Conservation (phyloP, 2,329 filamentous ascomycete genomes). For the Aschersonia sp. region DNA sequence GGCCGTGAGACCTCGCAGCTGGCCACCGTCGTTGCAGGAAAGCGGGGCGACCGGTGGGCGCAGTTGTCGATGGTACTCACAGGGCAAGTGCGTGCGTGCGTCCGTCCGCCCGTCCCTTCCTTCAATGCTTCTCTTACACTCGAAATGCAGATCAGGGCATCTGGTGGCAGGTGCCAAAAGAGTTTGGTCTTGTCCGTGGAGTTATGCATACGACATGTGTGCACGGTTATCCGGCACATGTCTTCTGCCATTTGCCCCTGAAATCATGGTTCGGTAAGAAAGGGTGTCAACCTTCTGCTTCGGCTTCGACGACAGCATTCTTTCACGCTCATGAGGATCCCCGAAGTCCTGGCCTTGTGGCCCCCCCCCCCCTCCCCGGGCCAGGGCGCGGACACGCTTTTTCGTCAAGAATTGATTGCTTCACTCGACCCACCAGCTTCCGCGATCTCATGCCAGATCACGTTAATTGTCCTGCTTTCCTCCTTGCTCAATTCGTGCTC, state of each 20-base stretch:
- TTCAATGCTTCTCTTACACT: not conserved
- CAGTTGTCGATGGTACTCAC: not conserved
- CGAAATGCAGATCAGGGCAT: not conserved
- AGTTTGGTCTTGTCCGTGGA: no score
- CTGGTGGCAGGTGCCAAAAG: not conserved
- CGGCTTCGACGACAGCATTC: no score
- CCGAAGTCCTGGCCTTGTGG: no score
- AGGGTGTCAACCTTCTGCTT: no score
- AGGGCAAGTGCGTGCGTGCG: not conserved
- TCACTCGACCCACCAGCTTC: not conserved
- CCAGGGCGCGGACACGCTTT: no score
- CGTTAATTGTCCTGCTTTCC: not conserved
- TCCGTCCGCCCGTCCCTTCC: not conserved
- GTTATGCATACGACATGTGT: not conserved
- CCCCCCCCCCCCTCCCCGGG: no score
- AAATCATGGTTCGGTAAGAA: no score
- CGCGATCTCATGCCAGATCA: not conserved
- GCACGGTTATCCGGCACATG: no score
- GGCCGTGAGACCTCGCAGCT: not conserved
- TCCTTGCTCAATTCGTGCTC: no score
- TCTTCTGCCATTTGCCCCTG: no score
- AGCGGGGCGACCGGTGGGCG: not conserved
- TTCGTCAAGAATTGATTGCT: not conserved
- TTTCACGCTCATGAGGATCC: no score
- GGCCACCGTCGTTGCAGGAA: not conserved